Percentiles rank a stretch among this genome's conserved stretches.
These are phyloP conservation scores for Margaritispora aquatica DNA, from an alignment of 495 filamentous ascomycete species.

Conservation along the genomic window DNA sequence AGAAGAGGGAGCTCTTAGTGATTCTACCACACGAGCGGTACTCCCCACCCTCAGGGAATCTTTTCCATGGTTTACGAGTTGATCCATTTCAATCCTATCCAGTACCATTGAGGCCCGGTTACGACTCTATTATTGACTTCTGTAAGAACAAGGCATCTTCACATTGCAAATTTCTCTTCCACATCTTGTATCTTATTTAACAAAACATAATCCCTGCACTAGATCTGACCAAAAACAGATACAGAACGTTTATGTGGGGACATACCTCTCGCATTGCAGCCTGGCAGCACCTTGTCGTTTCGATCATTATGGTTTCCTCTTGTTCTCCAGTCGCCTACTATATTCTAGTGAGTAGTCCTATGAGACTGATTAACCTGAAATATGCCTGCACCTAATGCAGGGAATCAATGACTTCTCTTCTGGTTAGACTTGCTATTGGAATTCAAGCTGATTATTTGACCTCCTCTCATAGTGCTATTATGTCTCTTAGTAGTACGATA, in stretches of 20 bases:
- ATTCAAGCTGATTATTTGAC: no score
- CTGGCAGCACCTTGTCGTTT: neutral
- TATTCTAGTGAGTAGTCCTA: no score
- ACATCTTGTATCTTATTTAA: neutral
- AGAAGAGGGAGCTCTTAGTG: no score
- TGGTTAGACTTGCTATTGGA: no score
- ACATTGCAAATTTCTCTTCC: neutral
- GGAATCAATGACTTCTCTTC: no score
- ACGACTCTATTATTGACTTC: neutral
- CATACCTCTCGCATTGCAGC: neutral
- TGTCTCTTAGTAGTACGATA: no score
- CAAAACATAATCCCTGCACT: no score
- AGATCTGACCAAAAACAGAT: neutral
- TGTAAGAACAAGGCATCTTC: no score
- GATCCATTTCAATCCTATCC: slow-evolving; percentile 5
- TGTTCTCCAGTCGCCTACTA: neutral
- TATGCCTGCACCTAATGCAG: no score
- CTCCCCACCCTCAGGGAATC: neutral
- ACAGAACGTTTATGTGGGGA: neutral
- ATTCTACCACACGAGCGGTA: neutral
- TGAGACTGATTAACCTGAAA: no score
- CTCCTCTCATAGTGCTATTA: no score
- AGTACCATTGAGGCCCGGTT: neutral
- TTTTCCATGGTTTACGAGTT: neutral
- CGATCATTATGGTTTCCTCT: neutral